Evolutionary conservation across 2,329 filamentous ascomycete genomes (phyloP).

Genomic region (Pezicula rhizophila): DNA sequence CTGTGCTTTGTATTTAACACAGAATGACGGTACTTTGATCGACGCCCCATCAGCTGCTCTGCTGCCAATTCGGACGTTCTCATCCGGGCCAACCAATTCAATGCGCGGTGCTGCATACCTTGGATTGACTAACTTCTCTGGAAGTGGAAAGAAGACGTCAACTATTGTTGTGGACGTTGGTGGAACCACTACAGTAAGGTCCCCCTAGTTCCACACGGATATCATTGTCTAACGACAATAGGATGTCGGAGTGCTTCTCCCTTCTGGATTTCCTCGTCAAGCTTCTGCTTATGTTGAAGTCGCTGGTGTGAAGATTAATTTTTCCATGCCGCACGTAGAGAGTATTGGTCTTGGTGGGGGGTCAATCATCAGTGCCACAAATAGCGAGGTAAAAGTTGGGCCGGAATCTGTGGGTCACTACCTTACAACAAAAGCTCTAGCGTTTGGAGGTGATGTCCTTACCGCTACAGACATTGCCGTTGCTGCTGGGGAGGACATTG

Average conservation of each 20-base stretch:
- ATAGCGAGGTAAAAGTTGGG: constrained; percentile 35
- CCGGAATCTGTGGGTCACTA: constrained; percentile 49
- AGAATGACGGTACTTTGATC: constrained; percentile 57
- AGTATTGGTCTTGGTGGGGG: constrained; percentile 52
- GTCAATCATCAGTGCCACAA: constrained; percentile 30
- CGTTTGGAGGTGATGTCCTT: constrained; percentile 46
- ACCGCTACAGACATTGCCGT: constrained; percentile 48
- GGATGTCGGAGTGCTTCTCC: constrained; percentile 47
- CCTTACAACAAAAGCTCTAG: constrained; percentile 38
- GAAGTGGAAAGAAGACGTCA: constrained; percentile 11
- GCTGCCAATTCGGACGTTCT: constrained; percentile 56
- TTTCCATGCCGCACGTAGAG: constrained; percentile 48
- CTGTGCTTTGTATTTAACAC: constrained; percentile 42
- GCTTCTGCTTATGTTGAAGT: constrained; percentile 50
- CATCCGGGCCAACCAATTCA: constrained; percentile 56
- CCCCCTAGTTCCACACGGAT: not conserved
- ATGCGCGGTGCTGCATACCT: constrained; percentile 58
- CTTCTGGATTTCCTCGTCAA: constrained; percentile 53
- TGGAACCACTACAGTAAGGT: constrained; percentile 45
- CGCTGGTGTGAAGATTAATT: constrained; percentile 51
- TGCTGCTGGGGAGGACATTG: constrained; percentile 19
- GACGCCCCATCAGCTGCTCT: constrained; percentile 44
- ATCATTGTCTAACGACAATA: not conserved
- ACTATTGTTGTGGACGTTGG: constrained; percentile 46
- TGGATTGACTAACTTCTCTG: constrained; percentile 5